Percentiles rank a stretch among this genome's conserved stretches.
Conservation (phyloP, 2,329 filamentous ascomycete species). For the Paecilomyces sp. region DNA sequence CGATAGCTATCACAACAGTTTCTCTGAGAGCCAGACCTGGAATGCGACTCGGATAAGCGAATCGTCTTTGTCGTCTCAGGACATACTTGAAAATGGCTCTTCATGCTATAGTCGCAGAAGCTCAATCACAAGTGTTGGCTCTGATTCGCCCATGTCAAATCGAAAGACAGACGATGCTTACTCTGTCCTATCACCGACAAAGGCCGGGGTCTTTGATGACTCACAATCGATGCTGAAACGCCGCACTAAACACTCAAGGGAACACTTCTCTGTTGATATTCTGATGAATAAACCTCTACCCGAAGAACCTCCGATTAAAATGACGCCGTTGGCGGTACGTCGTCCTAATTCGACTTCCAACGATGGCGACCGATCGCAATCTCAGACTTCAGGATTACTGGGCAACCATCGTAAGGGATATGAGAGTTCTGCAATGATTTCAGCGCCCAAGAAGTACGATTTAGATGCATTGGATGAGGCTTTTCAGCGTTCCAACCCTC, state of each 20-base stretch:
- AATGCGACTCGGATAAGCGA: constrained; percentile 5
- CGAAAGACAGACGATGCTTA: constrained; percentile 10
- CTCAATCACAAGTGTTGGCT: constrained; percentile 26
- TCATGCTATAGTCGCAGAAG: constrained; percentile 30
- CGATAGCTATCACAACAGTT: background rate
- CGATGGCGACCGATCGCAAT: constrained; percentile 4
- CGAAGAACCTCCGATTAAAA: constrained; percentile 23
- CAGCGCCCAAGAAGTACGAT: background rate
- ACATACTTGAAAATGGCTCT: constrained; percentile 20
- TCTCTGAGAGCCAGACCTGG: background rate
- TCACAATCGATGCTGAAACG: background rate
- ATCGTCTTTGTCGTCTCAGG: constrained; percentile 19
- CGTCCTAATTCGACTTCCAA: constrained; percentile 3
- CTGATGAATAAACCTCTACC: constrained; percentile 35
- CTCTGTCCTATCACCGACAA: constrained; percentile 16
- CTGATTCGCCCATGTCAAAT: constrained; percentile 11
- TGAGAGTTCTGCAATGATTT: background rate
- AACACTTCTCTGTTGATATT: constrained; percentile 12
- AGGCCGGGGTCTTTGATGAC: constrained; percentile 29
- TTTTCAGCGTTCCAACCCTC: constrained; percentile 11
- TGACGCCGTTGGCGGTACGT: constrained; percentile 21
- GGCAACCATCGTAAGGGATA: background rate
- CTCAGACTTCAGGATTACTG: background rate
- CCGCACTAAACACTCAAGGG: constrained; percentile 6
- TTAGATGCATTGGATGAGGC: constrained; percentile 18